These are phyloP conservation scores for Paecilomyces sp. DNA, from an alignment of 2,329 filamentous ascomycete genomes.

Conservation along the genomic window DNA sequence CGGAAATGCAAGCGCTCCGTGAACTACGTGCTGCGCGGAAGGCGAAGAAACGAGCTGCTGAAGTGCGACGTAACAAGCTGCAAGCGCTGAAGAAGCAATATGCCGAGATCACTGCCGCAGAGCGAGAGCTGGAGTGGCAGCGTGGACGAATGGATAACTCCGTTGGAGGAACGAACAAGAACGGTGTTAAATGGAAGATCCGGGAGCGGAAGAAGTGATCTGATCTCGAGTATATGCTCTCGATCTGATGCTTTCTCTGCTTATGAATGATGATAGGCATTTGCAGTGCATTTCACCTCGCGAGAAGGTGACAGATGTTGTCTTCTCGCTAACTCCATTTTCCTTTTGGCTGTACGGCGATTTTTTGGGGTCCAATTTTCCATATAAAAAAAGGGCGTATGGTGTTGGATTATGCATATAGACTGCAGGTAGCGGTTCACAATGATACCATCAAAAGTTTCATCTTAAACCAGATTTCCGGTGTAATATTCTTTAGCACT, in stretches of 20 bases:
- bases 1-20: constrained; percentile 31
- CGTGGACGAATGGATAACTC: constrained; percentile 55
- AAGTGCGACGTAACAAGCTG: constrained; percentile 44
- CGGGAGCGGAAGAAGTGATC: constrained; percentile 52
- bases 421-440: background rate
- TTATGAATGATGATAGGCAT: background rate
- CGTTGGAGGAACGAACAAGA: constrained; percentile 56
- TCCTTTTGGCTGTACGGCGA: background rate
- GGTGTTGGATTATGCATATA: background rate
- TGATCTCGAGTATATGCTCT: background rate
- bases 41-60: constrained; percentile 42
- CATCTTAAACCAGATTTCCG: background rate
- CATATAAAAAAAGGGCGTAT: background rate
- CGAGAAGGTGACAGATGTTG: background rate
- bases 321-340: background rate
- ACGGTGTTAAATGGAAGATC: constrained; percentile 58
- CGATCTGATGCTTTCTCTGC: background rate
- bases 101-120: constrained; percentile 47
- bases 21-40: constrained; percentile 35
- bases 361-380: background rate
- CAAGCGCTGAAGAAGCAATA: constrained; percentile 48
- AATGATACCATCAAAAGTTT: background rate
- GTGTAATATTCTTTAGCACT: too few species aligned
- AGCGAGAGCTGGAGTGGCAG: constrained; percentile 52
- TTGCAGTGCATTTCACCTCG: background rate